Evolutionary conservation across 208 protist species (phyloP).

Genomic region (Trypanosoma melophagium): DNA sequence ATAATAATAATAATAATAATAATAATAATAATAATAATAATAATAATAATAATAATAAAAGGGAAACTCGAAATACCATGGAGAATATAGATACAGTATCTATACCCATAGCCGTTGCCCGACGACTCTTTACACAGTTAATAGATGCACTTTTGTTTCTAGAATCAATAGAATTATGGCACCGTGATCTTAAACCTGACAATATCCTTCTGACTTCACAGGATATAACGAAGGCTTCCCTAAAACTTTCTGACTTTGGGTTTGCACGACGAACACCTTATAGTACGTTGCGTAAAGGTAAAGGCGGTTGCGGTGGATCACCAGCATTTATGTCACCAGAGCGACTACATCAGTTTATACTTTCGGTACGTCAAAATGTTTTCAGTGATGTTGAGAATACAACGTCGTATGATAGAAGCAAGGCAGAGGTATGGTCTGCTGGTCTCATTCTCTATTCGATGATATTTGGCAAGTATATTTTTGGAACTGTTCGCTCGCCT

Average conservation of each 20-base stretch:
- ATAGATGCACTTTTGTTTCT: conserved; percentile 20
- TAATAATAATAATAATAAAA: not conserved
- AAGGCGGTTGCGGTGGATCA: conserved; percentile 11
- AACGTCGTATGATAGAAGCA: conserved; percentile 12
- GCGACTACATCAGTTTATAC: conserved; percentile 13
- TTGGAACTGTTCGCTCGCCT: not conserved
- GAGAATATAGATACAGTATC: not conserved
- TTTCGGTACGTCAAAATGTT: not conserved
- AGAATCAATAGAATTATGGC: conserved; percentile 28
- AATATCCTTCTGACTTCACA: conserved; percentile 40
- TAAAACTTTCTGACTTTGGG: conserved; percentile 23
- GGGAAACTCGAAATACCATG: not conserved
- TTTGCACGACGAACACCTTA: conserved; percentile 17
- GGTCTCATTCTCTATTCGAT: conserved; percentile 41
- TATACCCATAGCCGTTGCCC: not conserved
- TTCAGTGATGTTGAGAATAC: not conserved
- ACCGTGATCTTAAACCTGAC: conserved; percentile 61
- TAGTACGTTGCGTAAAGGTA: not conserved
- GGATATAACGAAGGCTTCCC: not conserved
- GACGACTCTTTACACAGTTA: conserved; percentile 13
- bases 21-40: not conserved
- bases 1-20: not conserved
- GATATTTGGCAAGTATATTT: conserved; percentile 21
- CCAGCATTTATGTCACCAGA: conserved; percentile 20
- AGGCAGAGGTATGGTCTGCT: conserved; percentile 35